Percentiles rank a stretch among this genome's conserved stretches.
Evolutionary conservation across 2,329 filamentous ascomycete species (phyloP).

Genomic region (Diplodia intermedia): DNA sequence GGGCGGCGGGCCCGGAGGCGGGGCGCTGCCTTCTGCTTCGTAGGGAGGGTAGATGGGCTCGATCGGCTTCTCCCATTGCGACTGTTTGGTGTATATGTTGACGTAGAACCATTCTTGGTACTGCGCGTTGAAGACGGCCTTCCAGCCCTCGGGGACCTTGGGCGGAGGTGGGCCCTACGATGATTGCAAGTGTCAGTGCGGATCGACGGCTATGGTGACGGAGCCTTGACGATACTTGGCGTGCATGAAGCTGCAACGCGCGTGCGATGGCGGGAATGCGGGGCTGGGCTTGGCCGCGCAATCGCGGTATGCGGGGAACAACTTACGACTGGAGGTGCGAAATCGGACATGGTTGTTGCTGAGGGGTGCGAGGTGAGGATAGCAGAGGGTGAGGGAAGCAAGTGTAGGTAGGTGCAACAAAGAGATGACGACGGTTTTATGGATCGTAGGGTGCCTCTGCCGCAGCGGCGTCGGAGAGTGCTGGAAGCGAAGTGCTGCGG

Average conservation of each 20-base stretch:
- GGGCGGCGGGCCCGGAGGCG: conserved; percentile 69
- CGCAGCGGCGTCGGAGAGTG: conserved; percentile 26
- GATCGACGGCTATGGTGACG: conserved; percentile 31
- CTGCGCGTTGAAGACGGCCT: conserved; percentile 81
- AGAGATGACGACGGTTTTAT: conserved; percentile 9
- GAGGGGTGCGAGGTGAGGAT: neutral
- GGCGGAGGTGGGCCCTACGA: conserved; percentile 62
- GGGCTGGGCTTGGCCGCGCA: conserved; percentile 9
- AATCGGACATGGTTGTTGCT: conserved; percentile 43
- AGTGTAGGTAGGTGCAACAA: neutral
- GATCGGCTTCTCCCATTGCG: conserved; percentile 87
- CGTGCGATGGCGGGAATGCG: conserved; percentile 16
- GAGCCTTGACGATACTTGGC: conserved; percentile 19
- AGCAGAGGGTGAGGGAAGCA: neutral
- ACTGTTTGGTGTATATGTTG: conserved; percentile 84
- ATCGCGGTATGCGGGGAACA: neutral
- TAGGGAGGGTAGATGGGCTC: conserved; percentile 66
- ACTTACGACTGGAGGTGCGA: conserved; percentile 46
- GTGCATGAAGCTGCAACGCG: conserved; percentile 3
- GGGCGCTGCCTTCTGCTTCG: conserved; percentile 47
- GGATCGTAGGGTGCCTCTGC: conserved; percentile 15
- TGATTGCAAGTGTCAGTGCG: neutral
- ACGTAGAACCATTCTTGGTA: conserved; percentile 96
- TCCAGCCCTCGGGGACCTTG: conserved; percentile 78
- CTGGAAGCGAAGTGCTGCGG: conserved; percentile 14